These are phyloP conservation scores for Pseudozyma pruni DNA, from an alignment of 1,284 basidiomycete species.

Conservation along the genomic window DNA sequence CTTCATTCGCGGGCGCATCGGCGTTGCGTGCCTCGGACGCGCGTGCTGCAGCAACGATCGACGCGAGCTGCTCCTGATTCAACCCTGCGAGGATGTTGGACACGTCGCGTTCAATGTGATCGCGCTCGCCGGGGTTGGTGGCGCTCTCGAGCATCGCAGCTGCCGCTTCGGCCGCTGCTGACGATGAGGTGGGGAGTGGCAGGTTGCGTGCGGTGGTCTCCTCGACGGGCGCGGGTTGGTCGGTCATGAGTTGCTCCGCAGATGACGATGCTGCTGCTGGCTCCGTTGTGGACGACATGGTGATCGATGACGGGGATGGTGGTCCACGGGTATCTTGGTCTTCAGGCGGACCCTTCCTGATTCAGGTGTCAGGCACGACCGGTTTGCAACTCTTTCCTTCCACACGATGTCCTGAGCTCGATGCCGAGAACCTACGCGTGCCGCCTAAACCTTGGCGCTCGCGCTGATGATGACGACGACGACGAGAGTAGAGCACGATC, in stretches of 20 bases:
- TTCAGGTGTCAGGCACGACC: too few species aligned
- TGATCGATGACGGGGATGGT: neutral
- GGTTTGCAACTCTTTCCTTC: too few species aligned
- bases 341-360: too few species aligned
- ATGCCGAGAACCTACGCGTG: too few species aligned
- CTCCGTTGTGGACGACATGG: slow-evolving; percentile 19
- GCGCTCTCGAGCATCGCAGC: slow-evolving; percentile 11
- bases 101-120: slow-evolving; percentile 56
- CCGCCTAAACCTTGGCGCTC: too few species aligned
- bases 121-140: slow-evolving; percentile 19
- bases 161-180: slow-evolving; percentile 8
- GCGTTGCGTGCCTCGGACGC: slow-evolving; percentile 36
- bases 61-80: slow-evolving; percentile 61
- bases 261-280: neutral
- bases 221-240: neutral
- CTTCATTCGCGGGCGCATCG: neutral
- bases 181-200: too few species aligned
- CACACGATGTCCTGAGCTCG: too few species aligned
- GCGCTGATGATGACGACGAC: neutral
- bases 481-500: neutral
- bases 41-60: slow-evolving; percentile 60
- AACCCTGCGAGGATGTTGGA: slow-evolving; percentile 58
- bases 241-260: slow-evolving; percentile 1
- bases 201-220: slow-evolving; percentile 2
- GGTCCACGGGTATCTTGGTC: slow-evolving; percentile 1